Evolutionary conservation across 208 protist genomes (phyloP), one percentile per base, ranked within the genome.

Genomic region (Trichomonas tenax): DNA sequence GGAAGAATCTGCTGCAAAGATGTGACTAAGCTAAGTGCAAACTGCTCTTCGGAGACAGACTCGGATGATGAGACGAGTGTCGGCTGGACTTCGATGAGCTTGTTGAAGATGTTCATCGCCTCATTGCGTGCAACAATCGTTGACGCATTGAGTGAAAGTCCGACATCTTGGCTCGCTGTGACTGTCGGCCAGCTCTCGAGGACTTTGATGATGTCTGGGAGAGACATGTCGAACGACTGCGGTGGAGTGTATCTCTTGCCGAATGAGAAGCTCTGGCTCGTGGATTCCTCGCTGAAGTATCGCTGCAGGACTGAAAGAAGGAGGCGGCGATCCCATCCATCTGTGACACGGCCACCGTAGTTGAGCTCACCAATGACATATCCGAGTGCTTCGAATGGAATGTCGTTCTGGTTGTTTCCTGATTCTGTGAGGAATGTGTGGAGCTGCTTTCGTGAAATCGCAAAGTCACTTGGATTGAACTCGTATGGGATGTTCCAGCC

Each of bases 351-450:
- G 26, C 99, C 99, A 41, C 99, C 99, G 97, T 99, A 99, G 98
- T 99, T 99, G 97, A 99, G 99, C 97, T 99, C 99, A 96, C 99
- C 98, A 98, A 99, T 99, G 46, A 99, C 98, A 98, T 99, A 99
- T 49, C 98, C 97, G 96, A 99, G 96, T 97, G 99, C 99, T 95
- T 99, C 98, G 99, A 99, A 99, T 96, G 99, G 99, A 82, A 98
- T 97, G n/a, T 96, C 96, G 17, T 31, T 72, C 36, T 98, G 97
- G 96, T 99, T 98, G n/a, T 44, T 41, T 23, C 46, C n/a, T 34
- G 31, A 9, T 97, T 99, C 99, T 49, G 41, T 93, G 89, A 99
- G 99, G 97, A 99, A 99, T 98, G 99, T 99, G 49, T 98, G 98
- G 15, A 99, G 97, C 31, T 99, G 98, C 96, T 98, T 98, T 96